Percentiles rank a stretch among this genome's conserved stretches.
Conservation (phyloP, 306 rosid genomes). For the Prosopis cineraria region DNA sequence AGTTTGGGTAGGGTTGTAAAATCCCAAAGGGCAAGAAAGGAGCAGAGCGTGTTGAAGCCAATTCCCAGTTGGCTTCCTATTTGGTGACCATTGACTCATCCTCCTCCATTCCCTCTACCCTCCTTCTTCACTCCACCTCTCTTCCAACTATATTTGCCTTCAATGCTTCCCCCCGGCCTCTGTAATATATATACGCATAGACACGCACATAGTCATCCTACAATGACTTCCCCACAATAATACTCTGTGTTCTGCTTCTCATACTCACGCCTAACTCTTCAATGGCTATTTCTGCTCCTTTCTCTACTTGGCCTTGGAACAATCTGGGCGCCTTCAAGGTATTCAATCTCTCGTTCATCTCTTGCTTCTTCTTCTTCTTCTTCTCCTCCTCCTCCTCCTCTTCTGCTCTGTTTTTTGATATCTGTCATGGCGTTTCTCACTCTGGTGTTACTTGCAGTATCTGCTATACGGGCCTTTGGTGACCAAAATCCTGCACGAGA, state of each 20-base stretch:
- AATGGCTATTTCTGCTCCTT: conserved; percentile 63
- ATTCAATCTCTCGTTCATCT: not conserved
- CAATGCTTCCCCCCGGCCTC: not conserved
- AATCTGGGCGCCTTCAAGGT: conserved; percentile 81
- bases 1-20: not conserved
- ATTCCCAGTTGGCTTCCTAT: not conserved
- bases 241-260: not conserved
- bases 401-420: too few species aligned
- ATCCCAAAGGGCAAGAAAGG: not conserved
- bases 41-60: not conserved
- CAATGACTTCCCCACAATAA: not conserved
- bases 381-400: too few species aligned
- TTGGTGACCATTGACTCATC: not conserved
- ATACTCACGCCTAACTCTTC: not conserved
- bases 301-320: conserved; percentile 92
- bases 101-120: not conserved
- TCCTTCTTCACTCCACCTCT: not conserved
- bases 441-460: too few species aligned
- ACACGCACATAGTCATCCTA: too few species aligned
- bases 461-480: conserved; percentile 66
- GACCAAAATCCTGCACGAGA: conserved; percentile 54
- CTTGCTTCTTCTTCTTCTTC: not conserved
- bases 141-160: not conserved
- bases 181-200: not conserved
- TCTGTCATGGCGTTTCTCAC: too few species aligned